Conservation (phyloP, 257 asterid genomes). For the Solanum clarkiae region DNA sequence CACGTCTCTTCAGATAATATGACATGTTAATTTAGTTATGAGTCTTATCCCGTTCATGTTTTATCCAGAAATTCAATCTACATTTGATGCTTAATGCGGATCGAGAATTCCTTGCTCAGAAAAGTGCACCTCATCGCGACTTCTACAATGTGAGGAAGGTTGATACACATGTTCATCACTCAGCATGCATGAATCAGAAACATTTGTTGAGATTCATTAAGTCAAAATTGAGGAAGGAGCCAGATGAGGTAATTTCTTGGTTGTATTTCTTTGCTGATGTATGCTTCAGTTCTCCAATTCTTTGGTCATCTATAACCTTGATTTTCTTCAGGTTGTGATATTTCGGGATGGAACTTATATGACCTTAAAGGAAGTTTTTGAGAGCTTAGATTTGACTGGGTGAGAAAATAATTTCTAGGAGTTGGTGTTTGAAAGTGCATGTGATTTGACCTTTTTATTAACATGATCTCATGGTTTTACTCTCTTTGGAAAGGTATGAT, state of each 20-base stretch:
- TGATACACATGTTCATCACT: constrained; percentile 97
- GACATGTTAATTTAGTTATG: neutral
- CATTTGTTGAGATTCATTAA: constrained; percentile 89
- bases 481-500: constrained; percentile 53
- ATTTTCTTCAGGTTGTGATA: constrained; percentile 65
- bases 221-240: constrained; percentile 94
- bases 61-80: constrained; percentile 88
- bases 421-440: neutral
- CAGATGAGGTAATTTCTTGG: constrained; percentile 63
- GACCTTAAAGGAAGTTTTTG: constrained; percentile 85
- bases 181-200: constrained; percentile 99
- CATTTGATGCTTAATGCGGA: constrained; percentile 99
- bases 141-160: constrained; percentile 96
- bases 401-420: constrained; percentile 17
- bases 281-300: neutral
- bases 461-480: neutral
- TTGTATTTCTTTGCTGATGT: neutral
- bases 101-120: constrained; percentile 94
- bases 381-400: constrained; percentile 96
- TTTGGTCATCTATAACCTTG: neutral
- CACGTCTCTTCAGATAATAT: neutral
- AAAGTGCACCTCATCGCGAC: constrained; percentile 99
- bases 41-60: neutral
- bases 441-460: neutral
- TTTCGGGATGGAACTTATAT: constrained; percentile 87